A percentile compares a stretch with the other conserved stretches of the same genome.
Conservation (phyloP, 306 rosid genomes). For the Rubus parviflorus region DNA sequence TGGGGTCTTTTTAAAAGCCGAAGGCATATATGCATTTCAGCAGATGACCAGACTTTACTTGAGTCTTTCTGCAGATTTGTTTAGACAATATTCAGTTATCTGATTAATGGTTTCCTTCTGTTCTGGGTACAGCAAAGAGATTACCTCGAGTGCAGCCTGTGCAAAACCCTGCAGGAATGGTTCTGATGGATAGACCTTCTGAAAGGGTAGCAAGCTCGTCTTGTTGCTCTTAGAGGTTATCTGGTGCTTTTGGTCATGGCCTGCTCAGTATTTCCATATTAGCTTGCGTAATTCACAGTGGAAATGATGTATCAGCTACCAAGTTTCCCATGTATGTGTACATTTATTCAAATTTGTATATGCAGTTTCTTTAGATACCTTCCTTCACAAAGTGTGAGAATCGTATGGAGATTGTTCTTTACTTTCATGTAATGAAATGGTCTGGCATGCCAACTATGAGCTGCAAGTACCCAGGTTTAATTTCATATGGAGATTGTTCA, state of each 20-base stretch:
- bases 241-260: not conserved
- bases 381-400: conserved; percentile 20
- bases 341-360: conserved; percentile 35
- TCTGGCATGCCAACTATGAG: conserved; percentile 25
- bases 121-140: conserved; percentile 43
- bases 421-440: conserved; percentile 23
- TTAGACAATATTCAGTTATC: not conserved
- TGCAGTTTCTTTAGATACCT: conserved; percentile 26
- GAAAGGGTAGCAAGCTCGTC: conserved; percentile 52
- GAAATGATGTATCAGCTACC: conserved; percentile 18
- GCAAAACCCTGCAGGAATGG: conserved; percentile 57
- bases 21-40: too few species aligned
- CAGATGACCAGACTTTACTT: not conserved
- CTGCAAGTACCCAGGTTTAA: conserved; percentile 1
- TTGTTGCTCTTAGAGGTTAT: conserved; percentile 41
- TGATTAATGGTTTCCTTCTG: not conserved
- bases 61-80: not conserved
- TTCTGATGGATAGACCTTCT: conserved; percentile 52
- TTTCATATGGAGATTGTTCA: too few species aligned
- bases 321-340: conserved; percentile 22
- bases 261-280: not conserved
- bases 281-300: conserved; percentile 10
- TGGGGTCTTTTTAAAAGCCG: not conserved
- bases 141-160: conserved; percentile 53
- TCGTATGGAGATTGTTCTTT: conserved; percentile 17